Base-by-base conservation (phyloP, 2,329 filamentous ascomycete species). In the Colletotrichum sp. region DNA sequence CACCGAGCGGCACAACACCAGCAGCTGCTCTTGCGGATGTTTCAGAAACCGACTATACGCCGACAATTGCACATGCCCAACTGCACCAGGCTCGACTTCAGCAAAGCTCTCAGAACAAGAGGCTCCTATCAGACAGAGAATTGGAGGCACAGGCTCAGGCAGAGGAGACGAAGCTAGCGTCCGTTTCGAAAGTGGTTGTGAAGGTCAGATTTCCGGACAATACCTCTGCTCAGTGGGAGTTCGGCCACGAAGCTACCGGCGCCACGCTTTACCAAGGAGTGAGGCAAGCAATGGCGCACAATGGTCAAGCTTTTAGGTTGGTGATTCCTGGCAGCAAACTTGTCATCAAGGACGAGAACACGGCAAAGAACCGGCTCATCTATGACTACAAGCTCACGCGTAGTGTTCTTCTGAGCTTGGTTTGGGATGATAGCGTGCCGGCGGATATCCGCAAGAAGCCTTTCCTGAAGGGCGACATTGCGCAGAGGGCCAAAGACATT, bases 191-290 rank as follows among this genome's bases (percentile, higher is more conserved):
- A 36, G 90, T 98, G 36, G 89, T 91, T 33, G 88, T 98, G 76
- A 95, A 94, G 76, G 90, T 98, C 63, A 93, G 96, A 31, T 96
- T 98, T 78, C 96, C 96, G 0, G 96, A 98, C 81, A 94, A 96
- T 78, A 94, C 92, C 71, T 92, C 93, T 67, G 91, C 95, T 36
- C 91, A 95, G 66, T 93, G 93, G 84, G 89, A 88, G n/a, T 91
- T 97, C 77, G 89, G 87, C 2, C 90, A 91, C 24, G 82, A 86
- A 2, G 93, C 96, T 67, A 95, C 94, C 0, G 93, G 93, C 2
- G 87, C 89, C 5, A 89, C 90, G 65, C 86, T 99, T 3, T 95
- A 98, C 83, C 86, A 87, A 16, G 95, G 93, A 76, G 94, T 98
- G 21, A 88, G 91, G 66, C 87, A 87, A 57, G 91, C 96, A 75